Evolutionary conservation across 139 green algal genomes (phyloP), one percentile per base, ranked within the genome.

Genomic region (Chlorella sp.): DNA sequence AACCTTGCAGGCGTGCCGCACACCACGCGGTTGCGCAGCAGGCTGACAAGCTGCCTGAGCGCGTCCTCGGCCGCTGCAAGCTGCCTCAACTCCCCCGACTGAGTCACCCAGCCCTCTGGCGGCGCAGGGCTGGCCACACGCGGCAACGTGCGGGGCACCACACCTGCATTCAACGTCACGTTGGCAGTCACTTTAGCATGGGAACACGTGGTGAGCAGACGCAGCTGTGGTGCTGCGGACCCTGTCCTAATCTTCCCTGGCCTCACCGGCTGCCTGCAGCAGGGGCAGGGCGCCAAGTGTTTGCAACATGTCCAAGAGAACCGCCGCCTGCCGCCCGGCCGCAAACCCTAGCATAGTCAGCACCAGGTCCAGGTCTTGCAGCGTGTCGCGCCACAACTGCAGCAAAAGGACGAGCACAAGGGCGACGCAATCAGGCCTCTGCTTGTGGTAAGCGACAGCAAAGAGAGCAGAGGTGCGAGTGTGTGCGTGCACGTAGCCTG

Each of bases 351-450:
- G 62, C 64, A 71, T 64, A 2, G 62, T 22, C 49, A 64, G 31
- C 27, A 77, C 42, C 31, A 67, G 26, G 64, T 77, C 64, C 32
- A 77, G 49, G 31, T 77, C 72, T 1, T 24, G 64, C 20, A 35
- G 5, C 33, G 34, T 20, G 29, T 67, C 26, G 27, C 62, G 62
- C 62, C 26, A 67, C 26, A 35, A 29, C 62, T 36, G 26, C 10
- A 55, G 42, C 10, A 55, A 67, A 35, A 67, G 20, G 26, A 67
- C 27, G 35, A 31, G n/a, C 34, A 5, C 32, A n/a, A n/a, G n/a
- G n/a, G n/a, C n/a, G n/a, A n/a, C n/a, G n/a, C n/a, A n/a, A n/a
- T n/a, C n/a, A n/a, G n/a, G n/a, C n/a, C n/a, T n/a, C n/a, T n/a
- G n/a, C n/a, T n/a, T n/a, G n/a, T n/a, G n/a, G n/a, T n/a, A n/a